Conservation (phyloP, 495 filamentous ascomycete genomes). For the Lasiosphaeris hirsuta region DNA sequence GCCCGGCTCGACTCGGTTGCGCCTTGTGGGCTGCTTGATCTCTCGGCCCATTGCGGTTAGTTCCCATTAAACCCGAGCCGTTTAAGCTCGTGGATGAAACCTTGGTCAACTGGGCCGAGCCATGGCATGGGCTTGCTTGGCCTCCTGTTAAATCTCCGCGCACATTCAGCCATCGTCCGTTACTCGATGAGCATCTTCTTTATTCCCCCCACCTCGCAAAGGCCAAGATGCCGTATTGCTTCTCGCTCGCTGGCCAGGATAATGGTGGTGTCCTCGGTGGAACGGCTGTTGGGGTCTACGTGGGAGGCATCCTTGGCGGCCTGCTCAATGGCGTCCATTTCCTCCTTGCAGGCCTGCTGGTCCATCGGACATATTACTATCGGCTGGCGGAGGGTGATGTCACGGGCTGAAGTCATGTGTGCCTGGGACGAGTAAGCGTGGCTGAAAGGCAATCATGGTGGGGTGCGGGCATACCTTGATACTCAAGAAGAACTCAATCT, state of each 20-base stretch:
- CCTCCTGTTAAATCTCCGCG: no score
- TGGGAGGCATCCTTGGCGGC: constrained; percentile 87
- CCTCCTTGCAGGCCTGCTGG: constrained; percentile 91
- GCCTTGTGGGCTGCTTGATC: no score
- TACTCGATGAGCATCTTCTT: constrained; percentile 90
- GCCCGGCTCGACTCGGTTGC: no score
- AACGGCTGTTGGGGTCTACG: constrained; percentile 82
- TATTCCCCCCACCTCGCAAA: constrained; percentile 79
- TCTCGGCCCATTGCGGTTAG: no score
- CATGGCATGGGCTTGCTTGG: no score
- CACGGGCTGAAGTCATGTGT: constrained; percentile 82
- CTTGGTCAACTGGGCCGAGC: no score
- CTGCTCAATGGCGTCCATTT: constrained; percentile 96
- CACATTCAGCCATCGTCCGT: not conserved
- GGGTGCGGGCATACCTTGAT: constrained; percentile 67
- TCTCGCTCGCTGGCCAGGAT: constrained; percentile 72
- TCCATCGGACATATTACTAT: constrained; percentile 96
- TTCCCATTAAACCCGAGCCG: no score
- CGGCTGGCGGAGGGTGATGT: constrained; percentile 85
- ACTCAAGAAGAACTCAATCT: constrained; percentile 93
- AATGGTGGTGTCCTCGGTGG: constrained; percentile 79
- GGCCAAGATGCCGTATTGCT: constrained; percentile 71
- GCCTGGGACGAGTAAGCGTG: constrained; percentile 56
- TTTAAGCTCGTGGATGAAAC: no score
- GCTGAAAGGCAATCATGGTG: not conserved